Base-by-base conservation (phyloP, 257 asterid genomes). In the Nemophila menziesii region DNA sequence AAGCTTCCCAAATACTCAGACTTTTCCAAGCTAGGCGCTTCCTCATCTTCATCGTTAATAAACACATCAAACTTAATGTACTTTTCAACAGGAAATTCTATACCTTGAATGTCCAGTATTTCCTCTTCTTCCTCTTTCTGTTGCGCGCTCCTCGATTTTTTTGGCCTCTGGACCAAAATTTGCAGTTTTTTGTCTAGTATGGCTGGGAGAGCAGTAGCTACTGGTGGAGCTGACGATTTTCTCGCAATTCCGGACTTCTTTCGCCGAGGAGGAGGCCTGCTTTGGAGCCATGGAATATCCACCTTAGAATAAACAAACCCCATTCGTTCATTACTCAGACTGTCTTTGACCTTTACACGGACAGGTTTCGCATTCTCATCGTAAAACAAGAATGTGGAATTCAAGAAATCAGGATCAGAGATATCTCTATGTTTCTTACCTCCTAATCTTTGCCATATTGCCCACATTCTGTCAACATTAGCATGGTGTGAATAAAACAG, bases 401-500 rank as follows among this genome's bases (percentile, higher is more conserved):
- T 71, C 3, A 69, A 43, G 73, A 71, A 77, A 49, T 77, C 82
- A 4, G 81, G 63, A 16, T 69, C 73, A 0, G 34, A 39, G 16
- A 62, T 23, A n/a, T 65, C 67, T 9, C 18, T 27, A 1, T 52
- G 19, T 9, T 47, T 60, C 7, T 46, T 41, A 12, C 60, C 67
- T n/a, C 64, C 69, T 20, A 63, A 26, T 13, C 38, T 22, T 3
- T 51, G 39, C 92, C 87, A 79, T 0, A 73, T 39, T 0, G 76
- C 16, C 94, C 94, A 82, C 92, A 82, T 63, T 0, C 94, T 18
- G n/a, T 82, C 94, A 0, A 73, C 68, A 16, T 79, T 79, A 0
- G 75, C 59, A 61, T 82, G 94, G 46, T 75, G 94, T 20, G 44
- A 49, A 39, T 73, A 79, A 67, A 82, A 82, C 19, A 69, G 0